Evolutionary conservation across 805 yeast species (phyloP), one percentile per base, ranked within the genome.

Genomic region (Blastobotrys attinorum): DNA sequence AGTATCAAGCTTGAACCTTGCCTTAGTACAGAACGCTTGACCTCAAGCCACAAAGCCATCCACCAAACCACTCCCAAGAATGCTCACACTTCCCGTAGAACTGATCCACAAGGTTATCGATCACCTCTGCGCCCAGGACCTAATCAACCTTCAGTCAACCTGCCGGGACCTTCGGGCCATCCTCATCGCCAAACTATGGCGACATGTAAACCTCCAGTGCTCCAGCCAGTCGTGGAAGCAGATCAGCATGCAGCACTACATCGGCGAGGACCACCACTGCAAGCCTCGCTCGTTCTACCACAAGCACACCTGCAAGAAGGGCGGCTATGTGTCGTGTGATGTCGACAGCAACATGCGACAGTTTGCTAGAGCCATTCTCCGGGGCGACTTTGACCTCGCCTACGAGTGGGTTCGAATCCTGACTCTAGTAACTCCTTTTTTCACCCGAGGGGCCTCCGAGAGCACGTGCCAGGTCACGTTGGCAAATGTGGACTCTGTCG

Each of bases 51-150:
- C n/a, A n/a, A n/a, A n/a, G n/a, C n/a, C n/a, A n/a, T n/a, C n/a
- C n/a, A n/a, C n/a, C n/a, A n/a, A n/a, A n/a, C n/a, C n/a, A n/a
- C n/a, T n/a, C n/a, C n/a, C n/a, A n/a, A n/a, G n/a, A 10, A 34
- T 20, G 37, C 37, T 34, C n/a, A 22, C 15, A 3, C 31, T 37
- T 4, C 39, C 39, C 5, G 27, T 22, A 6, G 39, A 37, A 25
- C 31, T 37, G 18, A 22, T 37, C 20, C 31, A 37, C 17, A 25
- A 22, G 18, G 22, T 37, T 13, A 18, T 22, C 3, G 27, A 22
- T 21, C 22, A 22, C 17, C 31, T 37, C 18, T 25, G 31, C 7
- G 16, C 22, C 10, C 16, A 37, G 15, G 39, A 37, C 27, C 4
- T 37, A 18, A 23, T 37, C 18, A 37, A 37, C 17, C 16, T 37